Conservation (phyloP, 2,329 filamentous ascomycete genomes). For the Verticillium dahliae region DNA sequence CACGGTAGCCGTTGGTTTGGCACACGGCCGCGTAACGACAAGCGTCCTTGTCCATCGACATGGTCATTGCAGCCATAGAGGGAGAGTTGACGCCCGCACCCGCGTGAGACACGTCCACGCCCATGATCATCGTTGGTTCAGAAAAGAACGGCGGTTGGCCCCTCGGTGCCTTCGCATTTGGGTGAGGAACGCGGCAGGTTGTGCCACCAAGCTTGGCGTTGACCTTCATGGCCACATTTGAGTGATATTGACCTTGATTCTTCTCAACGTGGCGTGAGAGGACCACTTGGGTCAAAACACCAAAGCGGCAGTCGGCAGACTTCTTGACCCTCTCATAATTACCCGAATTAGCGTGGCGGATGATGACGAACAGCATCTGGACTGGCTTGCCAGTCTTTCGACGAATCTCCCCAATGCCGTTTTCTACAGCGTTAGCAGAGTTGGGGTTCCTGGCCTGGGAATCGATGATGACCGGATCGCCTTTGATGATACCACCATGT, state of each 20-base stretch:
- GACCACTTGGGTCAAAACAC: constrained; percentile 79
- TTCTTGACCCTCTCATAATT: constrained; percentile 86
- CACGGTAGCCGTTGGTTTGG: constrained; percentile 75
- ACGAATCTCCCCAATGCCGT: constrained; percentile 49
- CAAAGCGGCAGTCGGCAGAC: constrained; percentile 76
- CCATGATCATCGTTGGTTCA: constrained; percentile 53
- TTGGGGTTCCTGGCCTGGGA: constrained; percentile 23
- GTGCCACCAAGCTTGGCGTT: constrained; percentile 90
- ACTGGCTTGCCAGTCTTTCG: constrained; percentile 50
- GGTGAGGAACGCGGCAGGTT: constrained; percentile 44
- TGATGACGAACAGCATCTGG: constrained; percentile 73
- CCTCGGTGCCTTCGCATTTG: constrained; percentile 9
- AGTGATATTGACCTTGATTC: constrained; percentile 75
- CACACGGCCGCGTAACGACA: constrained; percentile 73
- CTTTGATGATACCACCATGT: constrained; percentile 37
- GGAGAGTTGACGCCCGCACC: constrained; percentile 55
- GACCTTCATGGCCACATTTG: constrained; percentile 94
- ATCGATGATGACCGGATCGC: constrained; percentile 24
- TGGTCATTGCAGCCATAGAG: constrained; percentile 83
- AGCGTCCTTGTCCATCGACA: constrained; percentile 66
- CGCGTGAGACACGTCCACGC: constrained; percentile 84
- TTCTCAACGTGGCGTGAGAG: constrained; percentile 62
- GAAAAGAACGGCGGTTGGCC: constrained; percentile 32
- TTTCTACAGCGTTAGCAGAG: constrained; percentile 44
- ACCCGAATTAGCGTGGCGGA: constrained; percentile 63